Base-by-base conservation (phyloP, 2,329 filamentous ascomycete genomes). In the Sporothrix curviconia region DNA sequence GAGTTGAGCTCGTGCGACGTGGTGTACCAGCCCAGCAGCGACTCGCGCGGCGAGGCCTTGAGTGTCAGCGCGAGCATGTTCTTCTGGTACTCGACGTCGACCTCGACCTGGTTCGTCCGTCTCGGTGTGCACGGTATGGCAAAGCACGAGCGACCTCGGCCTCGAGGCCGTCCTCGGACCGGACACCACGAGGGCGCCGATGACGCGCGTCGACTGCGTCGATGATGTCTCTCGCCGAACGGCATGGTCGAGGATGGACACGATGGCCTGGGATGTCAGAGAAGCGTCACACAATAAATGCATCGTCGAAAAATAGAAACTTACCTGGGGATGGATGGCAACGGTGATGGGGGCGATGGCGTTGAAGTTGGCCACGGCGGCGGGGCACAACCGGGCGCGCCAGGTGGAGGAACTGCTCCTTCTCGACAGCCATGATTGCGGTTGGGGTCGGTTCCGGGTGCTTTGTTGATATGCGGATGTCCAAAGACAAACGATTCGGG, bases 41-140 rank as follows among this genome's bases (percentile, higher is more conserved):
- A 85, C 76, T 99, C 94, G 74, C 91, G 90, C 52, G 94, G 94
- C 73, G 91, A 89, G 58, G 92, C 92, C 76, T 92, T 92, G 66
- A 97, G 85, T 72, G 96, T 92, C 66, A 99, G 80, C 60, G 89
- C 87, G 59, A 97, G 86, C 94, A 99, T 99, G 74, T 92, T 92
- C 83, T 97, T 97, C 78, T 99, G 94, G 76, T 97, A 99, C 76
- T 99, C 94, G 82, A 99, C 95, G 72, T 99, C 94, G 63, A 99
- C 94, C 76, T 99, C 94, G 68, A 99, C 94, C 76, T 99, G 94
- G 75, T 99, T n/a, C 94, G 72, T 92, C 89, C 66, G 92, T 96
- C 78, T 99, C 94, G 66, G 92, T 97, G 79, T 99, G 94, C 65
- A n/a, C n/a, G 92, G 92, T 69, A 99, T 95, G 65, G 94, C 94